phyloP scores from a whole-genome alignment of 768 basidiomycete species.

The Sarcodon aspratus region DNA sequence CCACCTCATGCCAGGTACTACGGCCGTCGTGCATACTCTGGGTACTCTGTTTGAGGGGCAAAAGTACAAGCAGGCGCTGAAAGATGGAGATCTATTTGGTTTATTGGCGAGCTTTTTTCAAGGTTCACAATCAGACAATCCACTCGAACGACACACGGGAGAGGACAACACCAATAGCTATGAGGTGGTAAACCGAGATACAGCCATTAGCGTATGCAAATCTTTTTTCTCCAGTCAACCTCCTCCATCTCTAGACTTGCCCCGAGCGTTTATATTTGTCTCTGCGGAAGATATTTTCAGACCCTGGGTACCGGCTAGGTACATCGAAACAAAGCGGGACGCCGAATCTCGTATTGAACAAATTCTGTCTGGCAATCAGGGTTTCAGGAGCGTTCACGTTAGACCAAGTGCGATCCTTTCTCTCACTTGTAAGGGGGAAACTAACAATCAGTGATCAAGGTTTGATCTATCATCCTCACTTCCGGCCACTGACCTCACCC shows the following conservation, averaged over 20 bases:
- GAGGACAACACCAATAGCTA: conserved; percentile 39
- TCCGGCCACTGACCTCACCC: conserved; percentile 81
- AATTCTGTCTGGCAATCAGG: conserved; percentile 31
- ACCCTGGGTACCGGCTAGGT: conserved; percentile 74
- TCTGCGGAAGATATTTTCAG: conserved; percentile 93
- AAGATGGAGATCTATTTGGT: conserved; percentile 41
- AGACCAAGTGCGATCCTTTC: conserved; percentile 63
- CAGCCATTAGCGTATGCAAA: conserved; percentile 75
- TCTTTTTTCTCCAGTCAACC: conserved; percentile 46
- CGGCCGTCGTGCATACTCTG: conserved; percentile 86
- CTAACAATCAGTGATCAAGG: conserved; percentile 33
- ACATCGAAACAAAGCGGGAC: conserved; percentile 90
- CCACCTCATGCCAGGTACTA: conserved; percentile 49
- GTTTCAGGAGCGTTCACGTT: conserved; percentile 69
- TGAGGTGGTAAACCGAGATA: conserved; percentile 77
- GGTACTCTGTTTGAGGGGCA: conserved; percentile 80
- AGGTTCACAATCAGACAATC: conserved; percentile 29
- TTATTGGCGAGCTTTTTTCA: conserved; percentile 37
- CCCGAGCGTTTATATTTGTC: conserved; percentile 81
- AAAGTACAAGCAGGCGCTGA: conserved; percentile 68
- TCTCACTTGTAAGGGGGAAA: neutral
- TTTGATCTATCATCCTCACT: conserved; percentile 91
- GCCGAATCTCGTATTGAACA: conserved; percentile 65
- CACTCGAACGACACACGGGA: conserved; percentile 32
- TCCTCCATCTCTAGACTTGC: conserved; percentile 13